Base-by-base conservation (phyloP, 805 yeast species). In the Saccharomycopsis fodiens region DNA sequence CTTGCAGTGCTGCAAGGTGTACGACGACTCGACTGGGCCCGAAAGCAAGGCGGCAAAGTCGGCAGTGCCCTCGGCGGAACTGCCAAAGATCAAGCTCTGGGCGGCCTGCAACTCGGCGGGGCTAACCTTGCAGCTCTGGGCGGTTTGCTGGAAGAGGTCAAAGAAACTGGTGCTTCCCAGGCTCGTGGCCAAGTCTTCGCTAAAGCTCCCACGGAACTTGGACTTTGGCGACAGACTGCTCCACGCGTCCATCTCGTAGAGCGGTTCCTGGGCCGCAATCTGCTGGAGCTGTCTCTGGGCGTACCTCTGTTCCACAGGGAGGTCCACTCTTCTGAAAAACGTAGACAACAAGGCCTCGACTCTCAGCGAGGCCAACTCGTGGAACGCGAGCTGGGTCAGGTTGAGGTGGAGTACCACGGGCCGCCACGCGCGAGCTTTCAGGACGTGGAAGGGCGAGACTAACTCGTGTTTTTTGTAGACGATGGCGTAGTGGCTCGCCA, bases 1-100 rank as follows among this genome's bases (percentile, higher is more conserved):
- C 55, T 73, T 79, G 10, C 93, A 89, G 63, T 81, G 80, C 62
- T 93, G 97, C 32, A 91, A 68, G 1, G 96, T 79, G 61, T 78
- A 89, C 0, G 87, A 75, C n/a, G 19, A 27, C 4, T 25, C 42
- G 17, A 46, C 17, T 25, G 25, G 39, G 17, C 42, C 46, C 4
- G 30, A 12, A 23, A 37, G 21, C 3, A 37, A n/a, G 5, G 29
- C 30, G 10, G 23, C 21, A 22, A 8, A 3, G 35, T 12, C 19
- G 10, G 29, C 29, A 7, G 29, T 10, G 10, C 10, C 29, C 10
- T 25, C 10, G 29, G 10, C 29, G 10, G 29, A 10, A 25, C 29
- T 10, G 7, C 20, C 23, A 19, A 34, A 39, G n/a, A 34, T 13
- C 4, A 34, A 16, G 17, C 19, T n/a, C 13, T 25, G 15, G n/a